Conservation (phyloP, 352 stramenopile genomes). For the Pelagophyceae sp. region DNA sequence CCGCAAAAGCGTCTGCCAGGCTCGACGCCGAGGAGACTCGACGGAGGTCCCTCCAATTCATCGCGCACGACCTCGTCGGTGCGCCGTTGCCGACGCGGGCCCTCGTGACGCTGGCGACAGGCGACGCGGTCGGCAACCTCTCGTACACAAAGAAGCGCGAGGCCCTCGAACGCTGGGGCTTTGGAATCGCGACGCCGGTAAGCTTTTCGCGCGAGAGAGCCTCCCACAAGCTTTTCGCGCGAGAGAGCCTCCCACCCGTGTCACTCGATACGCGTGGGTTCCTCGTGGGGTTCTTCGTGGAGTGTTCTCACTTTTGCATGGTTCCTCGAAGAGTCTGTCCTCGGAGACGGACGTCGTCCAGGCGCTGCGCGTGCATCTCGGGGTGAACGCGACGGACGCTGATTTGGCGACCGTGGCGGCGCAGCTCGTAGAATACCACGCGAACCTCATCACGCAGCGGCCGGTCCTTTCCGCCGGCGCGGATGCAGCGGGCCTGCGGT, state of each 20-base stretch:
- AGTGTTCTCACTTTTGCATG: too few species aligned
- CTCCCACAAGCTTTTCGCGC: too few species aligned
- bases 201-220: too few species aligned
- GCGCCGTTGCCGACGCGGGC: too few species aligned
- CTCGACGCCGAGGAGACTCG: conserved; percentile 25
- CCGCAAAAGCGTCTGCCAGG: too few species aligned
- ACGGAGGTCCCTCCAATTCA: conserved; percentile 31
- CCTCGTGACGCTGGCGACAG: too few species aligned
- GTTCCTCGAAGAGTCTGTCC: too few species aligned
- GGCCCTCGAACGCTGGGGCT: conserved; percentile 31
- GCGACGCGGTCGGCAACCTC: background rate
- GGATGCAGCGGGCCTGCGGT: background rate
- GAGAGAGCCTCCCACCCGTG: too few species aligned
- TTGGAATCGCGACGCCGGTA: conserved; percentile 28
- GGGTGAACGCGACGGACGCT: background rate
- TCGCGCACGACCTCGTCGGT: conserved; percentile 32
- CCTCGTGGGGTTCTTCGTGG: too few species aligned
- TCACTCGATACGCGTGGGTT: too few species aligned
- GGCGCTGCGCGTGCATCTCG: too few species aligned
- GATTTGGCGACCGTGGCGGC: background rate
- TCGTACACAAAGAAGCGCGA: conserved; percentile 13
- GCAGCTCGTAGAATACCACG: background rate
- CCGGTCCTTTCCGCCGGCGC: background rate
- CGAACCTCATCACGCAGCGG: background rate
- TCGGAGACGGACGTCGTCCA: too few species aligned